phyloP scores from a whole-genome alignment of 1,284 basidiomycete species.

The Chiua sp. region DNA sequence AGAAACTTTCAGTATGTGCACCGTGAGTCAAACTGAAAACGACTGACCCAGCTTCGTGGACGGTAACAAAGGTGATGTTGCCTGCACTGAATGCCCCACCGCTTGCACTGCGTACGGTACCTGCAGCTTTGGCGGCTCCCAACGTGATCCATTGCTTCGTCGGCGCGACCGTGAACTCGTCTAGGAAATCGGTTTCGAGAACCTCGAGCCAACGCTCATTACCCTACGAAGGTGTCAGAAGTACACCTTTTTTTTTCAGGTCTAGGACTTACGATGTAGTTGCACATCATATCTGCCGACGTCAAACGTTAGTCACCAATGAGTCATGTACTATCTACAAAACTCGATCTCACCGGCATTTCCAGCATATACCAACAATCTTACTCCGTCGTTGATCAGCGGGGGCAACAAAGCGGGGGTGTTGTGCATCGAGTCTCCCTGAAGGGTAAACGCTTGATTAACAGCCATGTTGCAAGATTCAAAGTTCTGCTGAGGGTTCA shows the following conservation, averaged over 20 bases:
- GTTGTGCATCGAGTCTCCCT: constrained; percentile 76
- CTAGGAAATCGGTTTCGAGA: constrained; percentile 64
- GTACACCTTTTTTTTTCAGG: constrained; percentile 29
- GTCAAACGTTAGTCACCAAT: background rate
- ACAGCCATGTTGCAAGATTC: constrained; percentile 51
- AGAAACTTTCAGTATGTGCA: constrained; percentile 9
- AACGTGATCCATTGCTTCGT: constrained; percentile 61
- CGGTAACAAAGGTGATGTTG: constrained; percentile 76
- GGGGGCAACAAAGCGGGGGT: constrained; percentile 67
- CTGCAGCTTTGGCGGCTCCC: constrained; percentile 51
- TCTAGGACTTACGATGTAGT: constrained; percentile 59
- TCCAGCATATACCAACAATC: constrained; percentile 77
- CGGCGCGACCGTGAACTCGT: constrained; percentile 62
- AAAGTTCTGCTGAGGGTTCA: constrained; percentile 54
- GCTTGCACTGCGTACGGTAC: constrained; percentile 67
- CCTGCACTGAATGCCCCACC: constrained; percentile 65
- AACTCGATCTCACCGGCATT: constrained; percentile 51
- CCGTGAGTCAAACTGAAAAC: background rate
- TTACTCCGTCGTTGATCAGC: constrained; percentile 70
- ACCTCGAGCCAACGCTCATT: constrained; percentile 74
- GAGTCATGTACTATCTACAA: background rate
- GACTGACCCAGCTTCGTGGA: constrained; percentile 75
- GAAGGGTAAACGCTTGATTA: constrained; percentile 60
- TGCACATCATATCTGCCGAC: constrained; percentile 78
- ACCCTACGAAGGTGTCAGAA: constrained; percentile 48